phyloP scores from a whole-genome alignment of 2,329 filamentous ascomycete species.

The Tolypocladium tropicale region DNA sequence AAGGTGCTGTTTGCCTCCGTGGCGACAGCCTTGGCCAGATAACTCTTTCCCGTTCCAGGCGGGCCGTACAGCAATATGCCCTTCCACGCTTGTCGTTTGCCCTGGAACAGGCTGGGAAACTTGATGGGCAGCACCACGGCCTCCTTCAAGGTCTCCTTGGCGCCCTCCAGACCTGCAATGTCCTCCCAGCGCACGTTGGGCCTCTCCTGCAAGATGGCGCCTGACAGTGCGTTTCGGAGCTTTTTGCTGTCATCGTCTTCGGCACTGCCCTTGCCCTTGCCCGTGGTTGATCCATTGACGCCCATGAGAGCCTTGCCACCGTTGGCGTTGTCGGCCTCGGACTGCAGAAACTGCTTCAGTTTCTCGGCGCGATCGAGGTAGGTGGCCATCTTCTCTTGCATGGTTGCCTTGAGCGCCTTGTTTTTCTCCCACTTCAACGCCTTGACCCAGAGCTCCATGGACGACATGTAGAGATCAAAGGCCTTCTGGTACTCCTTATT shows the following conservation, averaged over 20 bases:
- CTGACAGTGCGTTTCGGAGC: conserved; percentile 77
- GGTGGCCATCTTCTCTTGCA: conserved; percentile 85
- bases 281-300: conserved; percentile 57
- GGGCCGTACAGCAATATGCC: conserved; percentile 94
- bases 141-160: conserved; percentile 96
- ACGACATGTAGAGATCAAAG: conserved; percentile 90
- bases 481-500: conserved; percentile 95
- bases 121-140: conserved; percentile 97
- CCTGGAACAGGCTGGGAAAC: conserved; percentile 91
- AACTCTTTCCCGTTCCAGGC: conserved; percentile 94
- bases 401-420: conserved; percentile 92
- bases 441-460: conserved; percentile 96
- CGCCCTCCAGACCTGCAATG: conserved; percentile 84
- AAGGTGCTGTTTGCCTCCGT: conserved; percentile 99
- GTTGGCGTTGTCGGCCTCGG: conserved; percentile 58
- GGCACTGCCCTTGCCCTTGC: conserved; percentile 51
- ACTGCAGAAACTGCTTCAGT: conserved; percentile 81
- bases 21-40: conserved; percentile 92
- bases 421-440: conserved; percentile 99
- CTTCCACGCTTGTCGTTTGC: conserved; percentile 96
- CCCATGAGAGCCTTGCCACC: conserved; percentile 53
- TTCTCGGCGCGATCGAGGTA: conserved; percentile 99
- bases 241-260: conserved; percentile 94
- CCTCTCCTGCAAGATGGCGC: conserved; percentile 88
- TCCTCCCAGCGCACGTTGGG: conserved; percentile 98